Percentiles rank a stretch among this genome's conserved stretches.
These are phyloP conservation scores for Yamadazyma membranifaciens DNA, from an alignment of 1,139 yeast genomes.

Conservation along the genomic window DNA sequence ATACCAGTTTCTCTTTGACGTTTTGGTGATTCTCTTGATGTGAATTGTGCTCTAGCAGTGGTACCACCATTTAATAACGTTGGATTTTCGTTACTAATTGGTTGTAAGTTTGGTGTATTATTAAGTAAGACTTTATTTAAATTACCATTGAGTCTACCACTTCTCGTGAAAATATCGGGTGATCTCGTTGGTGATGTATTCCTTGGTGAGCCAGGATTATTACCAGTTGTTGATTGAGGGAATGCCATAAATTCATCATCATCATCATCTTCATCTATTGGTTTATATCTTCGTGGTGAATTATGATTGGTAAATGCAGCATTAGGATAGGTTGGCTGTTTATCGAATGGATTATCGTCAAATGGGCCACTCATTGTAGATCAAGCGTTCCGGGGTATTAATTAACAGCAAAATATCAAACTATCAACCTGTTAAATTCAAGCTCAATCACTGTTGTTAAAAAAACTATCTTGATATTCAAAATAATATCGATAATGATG, in stretches of 20 bases:
- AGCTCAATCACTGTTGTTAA: no score
- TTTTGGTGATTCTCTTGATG: conserved; percentile 65
- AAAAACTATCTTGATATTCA: not conserved
- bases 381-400: no score
- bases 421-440: no score
- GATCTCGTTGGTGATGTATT: conserved; percentile 19
- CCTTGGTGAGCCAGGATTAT: conserved; percentile 16
- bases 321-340: conserved; percentile 32
- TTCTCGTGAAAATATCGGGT: conserved; percentile 44
- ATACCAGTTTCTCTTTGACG: conserved; percentile 51
- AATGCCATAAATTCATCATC: conserved; percentile 26
- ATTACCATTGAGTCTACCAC: conserved; percentile 34
- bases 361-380: conserved; percentile 31
- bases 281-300: conserved; percentile 38
- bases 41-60: conserved; percentile 56
- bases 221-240: conserved; percentile 18
- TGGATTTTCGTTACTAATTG: conserved; percentile 8
- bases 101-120: conserved; percentile 19
- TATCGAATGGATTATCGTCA: conserved; percentile 38
- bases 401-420: no score
- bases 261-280: conserved; percentile 24
- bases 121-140: conserved; percentile 18
- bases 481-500: conserved; percentile 1
- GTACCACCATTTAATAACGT: conserved; percentile 8
- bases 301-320: conserved; percentile 43